Evolutionary conservation across 257 asterid species (phyloP).

Genomic region (Primulina tabacum): DNA sequence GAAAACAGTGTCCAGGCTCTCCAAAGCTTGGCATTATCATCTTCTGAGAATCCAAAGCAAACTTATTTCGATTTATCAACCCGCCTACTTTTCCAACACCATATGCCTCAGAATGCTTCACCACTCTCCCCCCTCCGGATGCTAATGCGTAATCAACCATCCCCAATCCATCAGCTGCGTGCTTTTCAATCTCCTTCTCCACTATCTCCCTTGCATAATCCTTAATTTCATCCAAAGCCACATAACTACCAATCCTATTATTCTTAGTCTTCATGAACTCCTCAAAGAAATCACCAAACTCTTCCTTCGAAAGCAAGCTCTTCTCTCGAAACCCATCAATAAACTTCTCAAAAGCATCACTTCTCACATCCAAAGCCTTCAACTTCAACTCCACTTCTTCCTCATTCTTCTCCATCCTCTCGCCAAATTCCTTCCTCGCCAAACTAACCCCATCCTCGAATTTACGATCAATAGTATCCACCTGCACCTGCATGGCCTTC

Average conservation of each 20-base stretch:
- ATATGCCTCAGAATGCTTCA: constrained; percentile 72
- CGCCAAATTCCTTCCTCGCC: constrained; percentile 52
- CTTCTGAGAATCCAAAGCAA: constrained; percentile 47
- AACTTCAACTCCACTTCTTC: constrained; percentile 47
- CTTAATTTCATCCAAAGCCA: constrained; percentile 64
- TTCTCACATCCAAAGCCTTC: constrained; percentile 56
- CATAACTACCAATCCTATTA: constrained; percentile 29
- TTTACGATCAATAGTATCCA: constrained; percentile 59
- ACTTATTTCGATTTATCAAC: constrained; percentile 25
- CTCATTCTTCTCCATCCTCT: constrained; percentile 42
- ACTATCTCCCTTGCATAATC: constrained; percentile 63
- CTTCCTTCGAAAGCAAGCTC: constrained; percentile 63
- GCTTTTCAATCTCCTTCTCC: constrained; percentile 72
- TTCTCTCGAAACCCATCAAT: constrained; percentile 43
- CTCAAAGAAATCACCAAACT: constrained; percentile 52
- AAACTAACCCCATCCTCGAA: constrained; percentile 41
- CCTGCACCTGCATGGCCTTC: constrained; percentile 82
- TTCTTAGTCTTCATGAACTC: constrained; percentile 46
- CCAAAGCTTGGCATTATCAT: constrained; percentile 92
- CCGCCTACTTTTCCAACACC: constrained; percentile 22
- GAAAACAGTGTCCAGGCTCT: constrained; percentile 93
- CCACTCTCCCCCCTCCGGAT: constrained; percentile 68
- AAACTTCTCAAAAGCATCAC: constrained; percentile 59
- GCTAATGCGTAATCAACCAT: constrained; percentile 79
- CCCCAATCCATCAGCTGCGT: constrained; percentile 87